A percentile compares a stretch with the other conserved stretches of the same genome.
phyloP scores from a whole-genome alignment of 257 asterid genomes.

The Primulina tabacum region DNA sequence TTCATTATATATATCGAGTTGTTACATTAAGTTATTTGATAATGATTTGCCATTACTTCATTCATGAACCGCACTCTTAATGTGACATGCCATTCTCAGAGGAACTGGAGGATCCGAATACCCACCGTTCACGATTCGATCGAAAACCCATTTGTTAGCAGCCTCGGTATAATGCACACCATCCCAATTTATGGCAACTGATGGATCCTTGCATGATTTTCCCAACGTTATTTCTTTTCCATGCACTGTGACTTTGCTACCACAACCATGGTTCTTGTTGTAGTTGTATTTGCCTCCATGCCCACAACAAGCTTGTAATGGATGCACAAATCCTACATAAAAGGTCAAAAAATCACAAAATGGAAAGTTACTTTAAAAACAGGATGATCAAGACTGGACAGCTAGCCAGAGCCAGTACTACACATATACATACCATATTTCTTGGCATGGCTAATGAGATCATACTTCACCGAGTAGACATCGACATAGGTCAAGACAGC shows the following conservation, averaged over 20 bases:
- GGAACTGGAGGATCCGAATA: conserved; percentile 81
- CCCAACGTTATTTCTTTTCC: conserved; percentile 64
- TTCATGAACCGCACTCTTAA: too few species aligned
- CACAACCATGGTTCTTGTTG: conserved; percentile 55
- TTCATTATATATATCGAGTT: too few species aligned
- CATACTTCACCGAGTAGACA: conserved; percentile 64
- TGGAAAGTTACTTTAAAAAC: too few species aligned
- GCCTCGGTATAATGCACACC: conserved; percentile 82
- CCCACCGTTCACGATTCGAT: conserved; percentile 62
- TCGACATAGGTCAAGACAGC: conserved; percentile 84
- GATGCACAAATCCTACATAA: conserved; percentile 45
- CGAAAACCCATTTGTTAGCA: conserved; percentile 67
- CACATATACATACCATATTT: conserved; percentile 41
- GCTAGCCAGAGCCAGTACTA: too few species aligned
- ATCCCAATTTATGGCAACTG: conserved; percentile 62
- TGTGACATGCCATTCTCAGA: conserved; percentile 48
- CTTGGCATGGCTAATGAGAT: conserved; percentile 60
- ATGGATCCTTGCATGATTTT: conserved; percentile 70
- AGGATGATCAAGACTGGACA: too few species aligned
- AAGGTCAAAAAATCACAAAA: too few species aligned
- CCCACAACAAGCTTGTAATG: conserved; percentile 78
- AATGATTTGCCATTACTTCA: too few species aligned
- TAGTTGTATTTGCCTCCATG: conserved; percentile 93
- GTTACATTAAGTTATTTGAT: too few species aligned
- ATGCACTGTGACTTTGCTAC: conserved; percentile 50